Base-by-base conservation (phyloP, 345 rosid species). In the Hibiscus tridactylites region DNA sequence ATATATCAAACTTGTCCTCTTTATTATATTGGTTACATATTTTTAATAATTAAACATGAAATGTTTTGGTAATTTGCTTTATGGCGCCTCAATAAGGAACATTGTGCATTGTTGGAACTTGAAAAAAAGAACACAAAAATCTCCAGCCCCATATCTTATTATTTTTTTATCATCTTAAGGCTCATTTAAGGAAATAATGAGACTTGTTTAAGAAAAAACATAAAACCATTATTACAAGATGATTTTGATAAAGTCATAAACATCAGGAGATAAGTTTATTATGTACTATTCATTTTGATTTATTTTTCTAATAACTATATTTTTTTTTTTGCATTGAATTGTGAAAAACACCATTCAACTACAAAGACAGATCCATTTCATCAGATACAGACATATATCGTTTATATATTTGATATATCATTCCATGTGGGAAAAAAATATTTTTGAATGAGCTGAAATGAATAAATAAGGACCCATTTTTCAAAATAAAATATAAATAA, bases 341-440 rank as follows among this genome's bases (percentile, higher is more conserved):
- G 70, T 42, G 65, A 71, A 71, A 71, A 71, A 57, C 65, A 71
- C 54, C 64, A 7, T 58, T 42, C 73, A 71, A 71, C 73, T 13
- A 42, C 26, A 71, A 71, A 71, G 65, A 58, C 39, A 42, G 73
- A 70, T 35, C 52, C 60, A 50, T 50, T 50, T 69, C 61, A 69
- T 69, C 61, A 53, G 72, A 69, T 53, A 17, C 28, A 29, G 47
- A 53, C 47, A 50, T 53, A 50, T 31, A 52, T 50, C 39, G 12
- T 46, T 46, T 46, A 4, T 64, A 10, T 64, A 64, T 39, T 46
- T 46, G 11, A 11, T 64, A 10, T 64, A 64, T 39, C 26, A 63
- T 0, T 63, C 28, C 68, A 35, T 4, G 49, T 35, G 47, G 39
- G 47, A n/a, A 61, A 15, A 6, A 13, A 31, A 33, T 15, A 5